Base-by-base conservation (phyloP, 2,329 filamentous ascomycete genomes). In the Cucurbitaria berberidis region DNA sequence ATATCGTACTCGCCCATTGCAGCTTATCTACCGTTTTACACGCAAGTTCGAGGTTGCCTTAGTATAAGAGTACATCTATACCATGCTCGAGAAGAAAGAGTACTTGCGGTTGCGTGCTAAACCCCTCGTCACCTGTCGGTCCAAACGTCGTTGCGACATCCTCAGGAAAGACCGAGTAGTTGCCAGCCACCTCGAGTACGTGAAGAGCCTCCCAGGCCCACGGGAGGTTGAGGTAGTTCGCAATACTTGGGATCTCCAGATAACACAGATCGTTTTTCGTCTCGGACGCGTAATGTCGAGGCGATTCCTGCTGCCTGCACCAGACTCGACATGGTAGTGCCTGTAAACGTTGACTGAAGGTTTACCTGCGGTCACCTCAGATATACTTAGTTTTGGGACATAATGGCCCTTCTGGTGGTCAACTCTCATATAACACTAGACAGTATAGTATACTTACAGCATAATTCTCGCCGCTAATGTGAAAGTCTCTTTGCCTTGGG, bases 391-490 rank as follows among this genome's bases (percentile, higher is more conserved):
- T 24, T 74, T 70, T 2, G 80, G 80, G 16, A 81, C 75, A 53
- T 82, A 82, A 59, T 81, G 77, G 6, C 80, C 80, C 77, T 70
- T 30, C 51, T 30, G 72, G 47, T 9, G 24, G 30, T 39, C 3
- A 46, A 44, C 39, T 21, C 16, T 26, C 48, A 13, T 47, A n/a
- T 16, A 34, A 30, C n/a, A 1, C n/a, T 19, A 43, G 10, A 38
- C 7, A 11, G 11, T 27, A 27, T 8, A 67, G 68, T 8, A 26
- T 9, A 68, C 69, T 60, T 62, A 78, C 76, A n/a, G 70, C 80
- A 67, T 80, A 82, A 50, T 76, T 79, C 54, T 83, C 80, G 0
- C 80, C 81, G 0, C 80, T 77, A 24, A 83, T 76, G 39, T 81
- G 77, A 24, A 83, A 74, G 3, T 77, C 71, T 3, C 70, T 62